Evolutionary conservation across 1,284 basidiomycete genomes (phyloP), one percentile per base, ranked within the genome.

Genomic region (Amylostereum areolatum): DNA sequence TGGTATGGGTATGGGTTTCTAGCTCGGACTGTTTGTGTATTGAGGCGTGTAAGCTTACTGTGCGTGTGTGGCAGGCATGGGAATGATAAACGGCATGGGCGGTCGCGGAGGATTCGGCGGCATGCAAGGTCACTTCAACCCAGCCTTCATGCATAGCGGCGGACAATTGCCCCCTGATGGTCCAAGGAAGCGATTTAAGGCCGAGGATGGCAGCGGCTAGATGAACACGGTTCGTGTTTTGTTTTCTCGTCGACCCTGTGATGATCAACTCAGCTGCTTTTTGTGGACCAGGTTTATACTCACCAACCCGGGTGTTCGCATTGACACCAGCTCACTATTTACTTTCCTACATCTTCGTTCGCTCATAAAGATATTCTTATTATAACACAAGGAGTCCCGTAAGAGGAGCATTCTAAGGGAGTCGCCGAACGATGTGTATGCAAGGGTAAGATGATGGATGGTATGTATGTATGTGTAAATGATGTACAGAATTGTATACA

Each of bases 1-100:
- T 52, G 79, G 82, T 67, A 84, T 85, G 81, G 83, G 83, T 83
- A 80, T 77, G 83, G 75, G 69, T 69, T 78, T 78, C 67, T 83
- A 74, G 72, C 57, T 62, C 48, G 24, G 36, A 48, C 48, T 54
- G 53, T 57, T 61, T 47, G 48, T 45, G 45, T 43, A 49, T 45
- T 45, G 43, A 50, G 39, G 33, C 32, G 27, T 58, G 55, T 53
- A 53, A 65, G 62, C 63, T 64, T 61, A 65, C 59, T 48, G 52
- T 52, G 51, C 60, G 55, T 53, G 58, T 47, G 56, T 47, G 18
- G 52, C 55, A 57, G 57, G 65, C 59, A 73, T 78, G 74, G 75
- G 75, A 61, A 75, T 77, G 71, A 71, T 75, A 65, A 63, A 52
- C 11, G 54, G 68, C 55, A 68, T 70, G 65, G 69, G 66, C 46